Evolutionary conservation across 1,284 basidiomycete genomes (phyloP).

Genomic region (Pseudomicrostroma phylloplanum): DNA sequence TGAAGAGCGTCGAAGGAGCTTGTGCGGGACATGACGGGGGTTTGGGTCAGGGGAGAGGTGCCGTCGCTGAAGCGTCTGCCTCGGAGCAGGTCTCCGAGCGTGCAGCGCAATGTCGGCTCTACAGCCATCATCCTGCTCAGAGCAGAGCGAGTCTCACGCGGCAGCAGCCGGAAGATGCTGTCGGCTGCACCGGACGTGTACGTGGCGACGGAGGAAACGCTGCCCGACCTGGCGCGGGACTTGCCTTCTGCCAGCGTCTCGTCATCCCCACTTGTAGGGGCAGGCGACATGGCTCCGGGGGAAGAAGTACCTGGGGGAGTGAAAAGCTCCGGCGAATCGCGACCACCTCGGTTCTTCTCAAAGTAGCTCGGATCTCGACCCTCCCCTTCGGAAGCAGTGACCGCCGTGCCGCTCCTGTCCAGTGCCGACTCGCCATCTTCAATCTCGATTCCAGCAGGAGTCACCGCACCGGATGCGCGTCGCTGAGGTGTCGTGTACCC

Average conservation of each 20-base stretch:
- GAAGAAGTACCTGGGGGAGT: neutral
- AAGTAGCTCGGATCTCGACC: too few species aligned
- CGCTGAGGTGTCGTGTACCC: slow-evolving; percentile 42
- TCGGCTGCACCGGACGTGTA: slow-evolving; percentile 80
- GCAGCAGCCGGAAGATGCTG: slow-evolving; percentile 92
- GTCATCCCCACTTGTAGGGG: neutral
- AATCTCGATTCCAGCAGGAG: slow-evolving; percentile 24
- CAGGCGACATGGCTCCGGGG: neutral
- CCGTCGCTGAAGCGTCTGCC: slow-evolving; percentile 56
- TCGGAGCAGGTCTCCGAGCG: slow-evolving; percentile 82
- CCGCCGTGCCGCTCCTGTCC: neutral
- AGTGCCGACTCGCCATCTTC: slow-evolving; percentile 13
- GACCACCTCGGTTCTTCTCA: too few species aligned
- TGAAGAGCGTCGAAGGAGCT: slow-evolving; percentile 30
- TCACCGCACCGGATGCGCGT: slow-evolving; percentile 24
- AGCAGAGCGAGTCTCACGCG: slow-evolving; percentile 70
- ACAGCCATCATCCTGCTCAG: slow-evolving; percentile 89
- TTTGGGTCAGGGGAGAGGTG: slow-evolving; percentile 37
- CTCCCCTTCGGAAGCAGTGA: neutral
- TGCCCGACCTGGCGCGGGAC: slow-evolving; percentile 23
- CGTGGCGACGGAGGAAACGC: slow-evolving; percentile 61
- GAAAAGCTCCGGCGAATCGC: neutral
- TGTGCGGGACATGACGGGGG: slow-evolving; percentile 38
- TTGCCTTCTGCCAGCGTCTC: neutral
- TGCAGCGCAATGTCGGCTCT: slow-evolving; percentile 81